These are phyloP conservation scores for Obba rivulosa DNA, from an alignment of 768 basidiomycete genomes.

Conservation along the genomic window DNA sequence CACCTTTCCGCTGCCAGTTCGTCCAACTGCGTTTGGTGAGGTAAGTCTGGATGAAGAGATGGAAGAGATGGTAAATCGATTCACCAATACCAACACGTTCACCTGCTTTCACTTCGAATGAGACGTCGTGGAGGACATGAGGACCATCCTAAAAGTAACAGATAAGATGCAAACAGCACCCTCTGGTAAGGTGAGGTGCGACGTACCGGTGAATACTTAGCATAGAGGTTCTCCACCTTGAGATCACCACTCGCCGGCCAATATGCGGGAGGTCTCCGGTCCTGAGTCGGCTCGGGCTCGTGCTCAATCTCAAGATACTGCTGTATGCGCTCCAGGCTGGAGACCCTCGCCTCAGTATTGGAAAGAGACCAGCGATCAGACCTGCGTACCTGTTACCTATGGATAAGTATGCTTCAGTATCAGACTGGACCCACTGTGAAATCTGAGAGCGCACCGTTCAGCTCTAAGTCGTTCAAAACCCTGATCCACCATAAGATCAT, in stretches of 20 bases:
- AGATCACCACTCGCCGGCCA: constrained; percentile 58
- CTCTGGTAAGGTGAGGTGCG: no score
- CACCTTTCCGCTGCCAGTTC: constrained; percentile 54
- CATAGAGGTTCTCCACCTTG: constrained; percentile 46
- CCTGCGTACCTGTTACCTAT: constrained; percentile 24
- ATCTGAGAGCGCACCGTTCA: constrained; percentile 27
- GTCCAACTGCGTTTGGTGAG: constrained; percentile 33
- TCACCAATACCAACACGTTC: constrained; percentile 52
- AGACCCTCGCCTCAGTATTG: not conserved
- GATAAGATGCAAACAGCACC: no score
- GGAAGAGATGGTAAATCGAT: constrained; percentile 4
- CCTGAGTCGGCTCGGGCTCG: constrained; percentile 36
- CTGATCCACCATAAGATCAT: constrained; percentile 49
- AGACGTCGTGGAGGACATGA: constrained; percentile 46
- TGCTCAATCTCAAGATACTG: constrained; percentile 55
- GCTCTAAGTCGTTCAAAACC: constrained; percentile 39
- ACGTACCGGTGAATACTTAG: constrained; percentile 37
- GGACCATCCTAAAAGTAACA: constrained; percentile 40
- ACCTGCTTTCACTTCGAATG: constrained; percentile 47
- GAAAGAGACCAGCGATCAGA: not conserved
- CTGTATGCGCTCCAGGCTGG: constrained; percentile 45
- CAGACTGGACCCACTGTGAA: not conserved
- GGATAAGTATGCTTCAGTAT: not conserved
- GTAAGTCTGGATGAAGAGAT: constrained; percentile 2
- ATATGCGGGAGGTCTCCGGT: constrained; percentile 50